Percentiles rank a stretch among this genome's conserved stretches.
These are phyloP conservation scores for Rhinocladiella mackenziei DNA, from an alignment of 2,329 filamentous ascomycete species.

Conservation along the genomic window DNA sequence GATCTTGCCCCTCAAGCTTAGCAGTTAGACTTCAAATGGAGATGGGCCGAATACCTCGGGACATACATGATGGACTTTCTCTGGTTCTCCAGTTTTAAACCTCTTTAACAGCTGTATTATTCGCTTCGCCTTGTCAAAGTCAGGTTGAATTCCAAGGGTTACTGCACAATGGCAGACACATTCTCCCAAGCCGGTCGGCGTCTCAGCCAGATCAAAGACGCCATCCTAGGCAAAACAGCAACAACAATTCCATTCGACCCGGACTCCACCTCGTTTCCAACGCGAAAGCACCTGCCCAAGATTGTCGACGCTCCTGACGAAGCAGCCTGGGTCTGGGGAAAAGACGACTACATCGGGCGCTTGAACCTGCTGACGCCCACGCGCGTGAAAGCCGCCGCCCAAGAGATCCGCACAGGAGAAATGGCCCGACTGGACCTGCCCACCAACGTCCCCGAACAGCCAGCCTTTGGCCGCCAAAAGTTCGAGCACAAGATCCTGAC, in stretches of 20 bases:
- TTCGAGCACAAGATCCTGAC: conserved; percentile 55
- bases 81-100: too few relatives aligned
- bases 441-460: conserved; percentile 49
- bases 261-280: conserved; percentile 50
- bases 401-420: conserved; percentile 54
- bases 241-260: conserved; percentile 53
- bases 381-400: conserved; percentile 51
- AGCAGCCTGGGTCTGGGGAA: conserved; percentile 60
- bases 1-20: too few relatives aligned
- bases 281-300: conserved; percentile 50
- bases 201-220: conserved; percentile 44
- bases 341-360: conserved; percentile 46
- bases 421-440: conserved; percentile 55
- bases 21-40: too few relatives aligned
- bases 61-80: too few relatives aligned
- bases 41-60: too few relatives aligned
- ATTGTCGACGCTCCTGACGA: conserved; percentile 52
- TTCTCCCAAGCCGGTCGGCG: conserved; percentile 30
- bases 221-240: conserved; percentile 45
- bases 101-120: too few relatives aligned
- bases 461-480: conserved; percentile 50
- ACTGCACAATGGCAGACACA: conserved; percentile 15
- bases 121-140: too few relatives aligned
- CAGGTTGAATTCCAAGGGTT: neutral
- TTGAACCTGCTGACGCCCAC: conserved; percentile 55